Percentiles rank a stretch among this genome's conserved stretches.
Evolutionary conservation across 306 rosid genomes (phyloP).

Genomic region (Fragaria vesca): DNA sequence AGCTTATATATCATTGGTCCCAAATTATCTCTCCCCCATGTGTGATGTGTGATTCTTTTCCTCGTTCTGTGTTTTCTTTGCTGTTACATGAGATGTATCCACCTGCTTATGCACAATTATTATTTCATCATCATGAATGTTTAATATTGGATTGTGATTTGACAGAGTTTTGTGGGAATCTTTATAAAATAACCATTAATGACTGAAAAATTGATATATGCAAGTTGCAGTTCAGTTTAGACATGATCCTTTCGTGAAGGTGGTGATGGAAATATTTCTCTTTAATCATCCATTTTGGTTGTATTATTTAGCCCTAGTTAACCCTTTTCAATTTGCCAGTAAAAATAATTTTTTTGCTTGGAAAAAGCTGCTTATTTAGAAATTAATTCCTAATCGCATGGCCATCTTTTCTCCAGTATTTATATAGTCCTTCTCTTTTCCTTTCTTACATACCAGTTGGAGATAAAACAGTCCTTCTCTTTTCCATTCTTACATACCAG

Average conservation of each 20-base stretch:
- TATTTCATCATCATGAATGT: background rate
- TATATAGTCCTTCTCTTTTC: background rate
- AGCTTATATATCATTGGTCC: conserved; percentile 11
- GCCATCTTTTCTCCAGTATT: background rate
- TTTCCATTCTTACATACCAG: background rate
- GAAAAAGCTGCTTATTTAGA: background rate
- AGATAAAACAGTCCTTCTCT: background rate
- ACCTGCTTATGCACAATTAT: background rate
- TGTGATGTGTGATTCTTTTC: background rate
- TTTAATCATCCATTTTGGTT: background rate
- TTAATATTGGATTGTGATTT: no score
- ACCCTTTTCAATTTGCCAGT: background rate
- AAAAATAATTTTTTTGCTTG: background rate
- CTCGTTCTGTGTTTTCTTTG: background rate
- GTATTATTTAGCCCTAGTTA: background rate
- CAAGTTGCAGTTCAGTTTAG: background rate
- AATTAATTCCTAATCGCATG: background rate
- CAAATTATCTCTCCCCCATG: background rate
- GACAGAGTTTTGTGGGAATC: background rate
- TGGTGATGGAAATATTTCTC: background rate
- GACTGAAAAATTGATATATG: background rate
- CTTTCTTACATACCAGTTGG: background rate
- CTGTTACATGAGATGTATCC: background rate
- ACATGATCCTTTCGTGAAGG: background rate
- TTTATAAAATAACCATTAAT: background rate